Conservation (phyloP, 148 eudicot species). For the Diospyros lotus region DNA sequence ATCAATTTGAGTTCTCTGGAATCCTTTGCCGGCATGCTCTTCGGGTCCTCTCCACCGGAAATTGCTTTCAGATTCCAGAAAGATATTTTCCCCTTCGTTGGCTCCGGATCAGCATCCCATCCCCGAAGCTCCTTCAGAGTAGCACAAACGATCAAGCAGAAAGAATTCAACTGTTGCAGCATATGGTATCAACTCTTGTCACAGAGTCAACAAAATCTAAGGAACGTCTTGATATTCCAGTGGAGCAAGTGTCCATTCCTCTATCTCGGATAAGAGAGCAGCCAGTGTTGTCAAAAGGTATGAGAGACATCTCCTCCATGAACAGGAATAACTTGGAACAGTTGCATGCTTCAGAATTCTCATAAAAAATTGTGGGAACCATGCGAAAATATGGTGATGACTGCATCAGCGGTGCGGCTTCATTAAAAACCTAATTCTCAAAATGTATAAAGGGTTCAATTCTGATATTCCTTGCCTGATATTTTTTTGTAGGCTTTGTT, state of each 20-base stretch:
- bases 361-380: background rate
- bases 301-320: slow-evolving; percentile 30
- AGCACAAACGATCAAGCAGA: slow-evolving; percentile 43
- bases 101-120: slow-evolving; percentile 51
- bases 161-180: slow-evolving; percentile 59
- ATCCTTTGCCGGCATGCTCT: slow-evolving; percentile 85
- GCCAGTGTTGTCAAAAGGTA: slow-evolving; percentile 45
- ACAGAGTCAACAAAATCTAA: slow-evolving; percentile 75
- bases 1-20: slow-evolving; percentile 79
- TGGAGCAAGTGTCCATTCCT: slow-evolving; percentile 72
- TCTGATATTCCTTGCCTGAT: too few relatives aligned
- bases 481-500: too few relatives aligned
- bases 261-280: slow-evolving; percentile 71
- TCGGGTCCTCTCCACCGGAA: slow-evolving; percentile 80
- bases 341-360: background rate
- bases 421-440: too few relatives aligned
- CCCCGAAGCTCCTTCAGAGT: slow-evolving; percentile 34
- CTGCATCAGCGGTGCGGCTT: too few relatives aligned
- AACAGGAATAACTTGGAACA: slow-evolving; percentile 9
- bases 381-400: slow-evolving; percentile 2
- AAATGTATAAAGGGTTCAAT: too few relatives aligned
- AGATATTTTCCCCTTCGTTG: slow-evolving; percentile 84
- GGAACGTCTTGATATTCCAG: slow-evolving; percentile 72
- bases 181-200: slow-evolving; percentile 66
- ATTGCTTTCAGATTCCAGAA: slow-evolving; percentile 93